Base-by-base conservation (phyloP, 768 basidiomycete species). In the Pulveroboletus sp. region DNA sequence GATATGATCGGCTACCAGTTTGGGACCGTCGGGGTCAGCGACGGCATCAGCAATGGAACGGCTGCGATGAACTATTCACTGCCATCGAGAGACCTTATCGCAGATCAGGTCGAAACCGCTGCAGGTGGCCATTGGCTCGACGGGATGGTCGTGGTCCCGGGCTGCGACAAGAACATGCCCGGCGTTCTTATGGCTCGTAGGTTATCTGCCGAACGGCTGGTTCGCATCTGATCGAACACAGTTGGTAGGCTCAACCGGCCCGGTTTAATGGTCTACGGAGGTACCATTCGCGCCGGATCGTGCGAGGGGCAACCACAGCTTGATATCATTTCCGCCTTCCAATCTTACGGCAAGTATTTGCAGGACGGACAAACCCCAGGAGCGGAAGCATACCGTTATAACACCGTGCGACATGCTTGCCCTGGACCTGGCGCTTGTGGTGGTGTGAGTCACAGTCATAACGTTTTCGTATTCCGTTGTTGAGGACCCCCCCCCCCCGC, bases 121-220 rank as follows among this genome's bases (percentile, higher is more conserved):
- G 94, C 87, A 24, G 95, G 89, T 13, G 96, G 95, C 6, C 96
- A 99, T 66, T 96, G 94, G 83, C 81, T 99, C 13, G 96, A 98
- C 62, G 96, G 93, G 34, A 90, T 96, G 88, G 92, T 97, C 32
- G 93, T 92, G 51, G 77, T 99, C 45, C 96, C 96, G 19, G 96
- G 94, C 34, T 98, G 93, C 65, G 95, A 99, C 76, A 99, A 99
- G 74, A 99, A 99, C 73, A 98, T 99, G 95, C 96, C 96, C n/a
- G 96, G 96, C 53, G 94, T 96, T 31, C 76, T 97, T 60, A 99
- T 99, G 80, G 96, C 93, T 41, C 81, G 90, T 92, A 61, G 72
- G 89, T 81, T 23, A 12, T 43, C 45, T 43, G 19, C 43, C 26
- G 2, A 23, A 16, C 2, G n/a, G 16, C 26, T 9, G 1, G 29